These are phyloP conservation scores for Lasiodiplodia theobromae DNA, from an alignment of 2,329 filamentous ascomycete species.

Conservation along the genomic window DNA sequence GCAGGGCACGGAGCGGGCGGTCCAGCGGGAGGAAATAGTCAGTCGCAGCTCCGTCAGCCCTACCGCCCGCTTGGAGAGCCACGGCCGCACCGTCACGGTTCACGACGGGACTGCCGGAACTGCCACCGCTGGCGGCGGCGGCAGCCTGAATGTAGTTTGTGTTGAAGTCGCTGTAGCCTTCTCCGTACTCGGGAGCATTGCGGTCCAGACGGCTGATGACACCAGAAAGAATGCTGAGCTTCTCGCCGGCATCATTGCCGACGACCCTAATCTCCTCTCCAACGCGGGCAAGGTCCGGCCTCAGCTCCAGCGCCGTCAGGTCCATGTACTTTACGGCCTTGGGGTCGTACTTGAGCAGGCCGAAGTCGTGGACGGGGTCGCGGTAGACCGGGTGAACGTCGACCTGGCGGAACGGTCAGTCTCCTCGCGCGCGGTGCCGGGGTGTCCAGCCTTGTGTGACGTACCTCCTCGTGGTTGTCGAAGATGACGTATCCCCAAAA, in stretches of 20 bases:
- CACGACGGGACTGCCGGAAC: constrained; percentile 97
- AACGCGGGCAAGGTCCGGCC: constrained; percentile 84
- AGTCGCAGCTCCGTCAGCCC: constrained; percentile 92
- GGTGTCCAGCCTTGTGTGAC: constrained; percentile 32
- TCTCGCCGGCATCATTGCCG: constrained; percentile 97
- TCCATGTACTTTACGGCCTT: constrained; percentile 98
- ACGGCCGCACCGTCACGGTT: constrained; percentile 93
- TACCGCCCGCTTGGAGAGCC: constrained; percentile 90
- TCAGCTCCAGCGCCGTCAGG: constrained; percentile 77
- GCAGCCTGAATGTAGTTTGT: constrained; percentile 97
- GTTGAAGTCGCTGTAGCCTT: constrained; percentile 98
- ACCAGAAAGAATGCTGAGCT: constrained; percentile 95
- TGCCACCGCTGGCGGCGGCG: constrained; percentile 93
- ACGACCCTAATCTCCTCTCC: constrained; percentile 96
- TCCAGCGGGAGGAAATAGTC: constrained; percentile 97
- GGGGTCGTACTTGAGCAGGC: constrained; percentile 94
- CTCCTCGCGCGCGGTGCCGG: constrained; percentile 30
- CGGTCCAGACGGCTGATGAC: constrained; percentile 95
- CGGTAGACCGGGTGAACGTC: constrained; percentile 97
- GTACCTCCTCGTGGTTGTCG: constrained; percentile 89
- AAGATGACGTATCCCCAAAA: constrained; percentile 99
- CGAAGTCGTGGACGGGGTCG: constrained; percentile 98
- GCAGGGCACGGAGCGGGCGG: constrained; percentile 83
- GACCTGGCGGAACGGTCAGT: constrained; percentile 62
- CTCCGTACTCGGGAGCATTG: constrained; percentile 96